Evolutionary conservation across 495 filamentous ascomycete species (phyloP).

Genomic region (Talaromyces ruber): DNA sequence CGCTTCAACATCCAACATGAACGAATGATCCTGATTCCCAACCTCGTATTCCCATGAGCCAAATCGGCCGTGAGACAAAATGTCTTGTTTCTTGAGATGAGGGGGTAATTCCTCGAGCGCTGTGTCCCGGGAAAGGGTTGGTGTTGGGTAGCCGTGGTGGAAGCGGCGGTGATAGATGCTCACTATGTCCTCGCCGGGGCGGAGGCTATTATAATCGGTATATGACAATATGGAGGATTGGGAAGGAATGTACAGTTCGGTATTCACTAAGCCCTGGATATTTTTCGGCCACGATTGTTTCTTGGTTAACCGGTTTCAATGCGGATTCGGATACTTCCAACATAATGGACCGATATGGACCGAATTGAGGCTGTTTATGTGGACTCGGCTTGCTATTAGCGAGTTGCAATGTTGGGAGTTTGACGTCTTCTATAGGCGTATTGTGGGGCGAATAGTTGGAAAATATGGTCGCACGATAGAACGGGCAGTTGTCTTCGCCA

Average conservation of each 20-base stretch:
- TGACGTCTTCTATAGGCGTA: constrained; percentile 60
- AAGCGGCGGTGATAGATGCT: constrained; percentile 97
- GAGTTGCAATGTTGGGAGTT: constrained; percentile 77
- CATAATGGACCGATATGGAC: constrained; percentile 99
- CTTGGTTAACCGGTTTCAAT: constrained; percentile 85
- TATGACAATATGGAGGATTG: too few relatives aligned
- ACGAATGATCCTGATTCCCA: constrained; percentile 95
- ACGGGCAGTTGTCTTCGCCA: constrained; percentile 97
- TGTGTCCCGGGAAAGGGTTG: constrained; percentile 87
- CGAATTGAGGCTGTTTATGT: constrained; percentile 66
- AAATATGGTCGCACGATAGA: constrained; percentile 99
- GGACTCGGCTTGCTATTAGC: constrained; percentile 57
- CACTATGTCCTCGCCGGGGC: constrained; percentile 85
- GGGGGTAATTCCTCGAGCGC: constrained; percentile 88
- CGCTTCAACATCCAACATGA: constrained; percentile 99
- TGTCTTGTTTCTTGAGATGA: constrained; percentile 79
- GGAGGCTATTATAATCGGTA: constrained; percentile 31
- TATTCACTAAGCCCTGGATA: constrained; percentile 95
- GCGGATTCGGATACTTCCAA: constrained; percentile 93
- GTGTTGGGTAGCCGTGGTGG: constrained; percentile 98
- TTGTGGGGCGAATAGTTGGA: constrained; percentile 99
- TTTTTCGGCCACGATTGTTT: constrained; percentile 75
- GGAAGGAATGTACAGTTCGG: constrained; percentile 52
- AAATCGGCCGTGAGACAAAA: constrained; percentile 93
- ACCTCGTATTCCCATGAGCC: constrained; percentile 97